These are phyloP conservation scores for Pleurotus djamor DNA, from an alignment of 768 basidiomycete species.

Conservation along the genomic window DNA sequence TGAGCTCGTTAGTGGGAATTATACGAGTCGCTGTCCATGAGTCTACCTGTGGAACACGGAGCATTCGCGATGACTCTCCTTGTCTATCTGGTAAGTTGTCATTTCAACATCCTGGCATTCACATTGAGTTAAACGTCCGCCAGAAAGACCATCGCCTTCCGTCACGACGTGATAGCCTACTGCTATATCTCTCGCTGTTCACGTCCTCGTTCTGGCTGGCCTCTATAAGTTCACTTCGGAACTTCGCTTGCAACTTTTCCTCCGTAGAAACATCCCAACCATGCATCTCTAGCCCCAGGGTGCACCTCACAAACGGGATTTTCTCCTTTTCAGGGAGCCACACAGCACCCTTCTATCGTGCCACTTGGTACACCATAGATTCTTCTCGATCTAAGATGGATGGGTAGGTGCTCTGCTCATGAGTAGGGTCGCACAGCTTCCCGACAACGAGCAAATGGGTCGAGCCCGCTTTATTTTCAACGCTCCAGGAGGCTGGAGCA, in stretches of 20 bases:
- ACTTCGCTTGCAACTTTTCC: constrained; percentile 37
- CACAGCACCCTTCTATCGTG: constrained; percentile 61
- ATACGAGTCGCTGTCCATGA: constrained; percentile 21
- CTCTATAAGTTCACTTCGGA: constrained; percentile 23
- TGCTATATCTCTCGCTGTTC: constrained; percentile 48
- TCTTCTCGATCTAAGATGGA: neutral
- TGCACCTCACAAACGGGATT: constrained; percentile 85
- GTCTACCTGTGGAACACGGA: constrained; percentile 46
- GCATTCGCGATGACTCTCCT: constrained; percentile 58
- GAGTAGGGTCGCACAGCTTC: constrained; percentile 42
- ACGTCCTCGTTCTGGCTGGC: constrained; percentile 22
- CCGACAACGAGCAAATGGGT: constrained; percentile 75
- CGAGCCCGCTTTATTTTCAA: constrained; percentile 85
- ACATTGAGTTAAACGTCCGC: neutral
- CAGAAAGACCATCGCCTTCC: constrained; percentile 78
- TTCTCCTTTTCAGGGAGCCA: constrained; percentile 78
- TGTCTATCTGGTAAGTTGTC: constrained; percentile 62
- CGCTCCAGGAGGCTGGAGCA: constrained; percentile 76
- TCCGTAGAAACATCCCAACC: neutral
- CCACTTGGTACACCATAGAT: neutral
- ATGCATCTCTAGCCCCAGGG: constrained; percentile 70
- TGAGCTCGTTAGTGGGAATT: constrained; percentile 35
- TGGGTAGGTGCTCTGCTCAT: constrained; percentile 30
- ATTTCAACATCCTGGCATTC: neutral
- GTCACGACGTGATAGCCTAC: constrained; percentile 58